Evolutionary conservation across 2,329 filamentous ascomycete species (phyloP).

Genomic region (Penicillium italicum): DNA sequence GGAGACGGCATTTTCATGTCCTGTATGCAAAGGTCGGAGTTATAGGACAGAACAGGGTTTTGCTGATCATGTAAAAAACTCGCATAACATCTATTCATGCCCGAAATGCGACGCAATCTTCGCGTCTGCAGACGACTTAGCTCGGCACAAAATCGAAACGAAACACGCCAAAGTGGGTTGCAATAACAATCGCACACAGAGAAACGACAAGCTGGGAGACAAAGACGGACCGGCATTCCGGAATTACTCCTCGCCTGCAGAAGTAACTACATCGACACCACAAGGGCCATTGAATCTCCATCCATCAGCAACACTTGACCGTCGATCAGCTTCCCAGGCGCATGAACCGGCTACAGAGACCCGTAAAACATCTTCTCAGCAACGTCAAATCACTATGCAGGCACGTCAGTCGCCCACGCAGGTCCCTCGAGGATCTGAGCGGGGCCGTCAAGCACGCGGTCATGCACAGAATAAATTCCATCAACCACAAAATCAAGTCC

Average conservation of each 20-base stretch:
- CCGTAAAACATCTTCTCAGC: neutral
- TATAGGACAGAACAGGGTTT: neutral
- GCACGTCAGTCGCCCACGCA: neutral
- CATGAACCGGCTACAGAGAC: neutral
- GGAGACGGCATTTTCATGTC: neutral
- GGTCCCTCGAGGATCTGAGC: too few relatives aligned
- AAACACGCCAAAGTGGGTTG: accelerated
- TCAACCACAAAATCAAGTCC: neutral
- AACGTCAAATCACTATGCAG: neutral
- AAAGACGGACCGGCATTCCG: neutral
- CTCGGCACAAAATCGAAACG: neutral
- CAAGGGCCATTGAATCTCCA: too few relatives aligned
- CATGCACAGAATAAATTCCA: neutral
- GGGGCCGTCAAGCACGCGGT: neutral
- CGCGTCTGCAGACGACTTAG: neutral
- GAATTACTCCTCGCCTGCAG: neutral
- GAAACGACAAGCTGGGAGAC: neutral
- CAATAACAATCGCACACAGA: neutral
- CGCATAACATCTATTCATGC: neutral
- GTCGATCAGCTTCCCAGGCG: neutral
- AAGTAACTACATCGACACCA: too few relatives aligned
- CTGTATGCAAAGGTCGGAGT: neutral
- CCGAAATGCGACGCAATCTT: neutral
- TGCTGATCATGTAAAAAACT: neutral
- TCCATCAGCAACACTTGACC: too few relatives aligned